Conservation (phyloP, 108 stramenopile species). For the Schizochytrium sp. region DNA sequence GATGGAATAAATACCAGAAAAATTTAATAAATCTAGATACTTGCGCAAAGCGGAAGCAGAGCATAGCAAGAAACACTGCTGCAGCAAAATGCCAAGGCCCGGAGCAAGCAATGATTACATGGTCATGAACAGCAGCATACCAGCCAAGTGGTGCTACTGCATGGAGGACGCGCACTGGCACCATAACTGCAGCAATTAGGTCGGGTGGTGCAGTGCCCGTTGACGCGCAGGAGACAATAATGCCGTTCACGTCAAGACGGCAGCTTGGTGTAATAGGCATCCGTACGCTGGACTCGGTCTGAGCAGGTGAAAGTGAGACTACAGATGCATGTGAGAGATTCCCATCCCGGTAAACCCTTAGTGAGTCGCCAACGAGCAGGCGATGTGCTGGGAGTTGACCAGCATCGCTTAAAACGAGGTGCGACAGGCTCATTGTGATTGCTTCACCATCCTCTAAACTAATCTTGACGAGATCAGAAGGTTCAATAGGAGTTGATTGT, state of each 20-base stretch:
- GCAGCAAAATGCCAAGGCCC: background rate
- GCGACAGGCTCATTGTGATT: background rate
- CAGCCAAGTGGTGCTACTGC: background rate
- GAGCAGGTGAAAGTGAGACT: background rate
- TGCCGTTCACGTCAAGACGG: background rate
- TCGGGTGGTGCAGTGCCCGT: conserved; percentile 5
- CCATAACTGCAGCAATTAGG: background rate
- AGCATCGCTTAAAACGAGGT: background rate
- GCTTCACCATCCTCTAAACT: background rate
- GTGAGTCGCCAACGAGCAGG: background rate
- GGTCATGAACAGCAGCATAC: conserved; percentile 6
- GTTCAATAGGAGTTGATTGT: background rate
- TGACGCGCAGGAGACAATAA: conserved; percentile 12
- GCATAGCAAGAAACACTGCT: background rate
- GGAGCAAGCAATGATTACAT: background rate
- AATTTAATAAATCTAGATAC: background rate
- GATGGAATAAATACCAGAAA: background rate
- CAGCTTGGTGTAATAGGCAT: conserved; percentile 30
- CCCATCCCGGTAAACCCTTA: background rate
- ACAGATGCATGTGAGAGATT: conserved; percentile 3
- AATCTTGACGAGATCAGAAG: background rate
- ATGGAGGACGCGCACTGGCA: conserved; percentile 32
- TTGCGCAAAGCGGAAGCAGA: background rate
- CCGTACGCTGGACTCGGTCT: background rate
- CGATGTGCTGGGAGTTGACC: background rate